Evolutionary conservation across 495 filamentous ascomycete species (phyloP).

Genomic region (Penicillium cosmopolitanum): DNA sequence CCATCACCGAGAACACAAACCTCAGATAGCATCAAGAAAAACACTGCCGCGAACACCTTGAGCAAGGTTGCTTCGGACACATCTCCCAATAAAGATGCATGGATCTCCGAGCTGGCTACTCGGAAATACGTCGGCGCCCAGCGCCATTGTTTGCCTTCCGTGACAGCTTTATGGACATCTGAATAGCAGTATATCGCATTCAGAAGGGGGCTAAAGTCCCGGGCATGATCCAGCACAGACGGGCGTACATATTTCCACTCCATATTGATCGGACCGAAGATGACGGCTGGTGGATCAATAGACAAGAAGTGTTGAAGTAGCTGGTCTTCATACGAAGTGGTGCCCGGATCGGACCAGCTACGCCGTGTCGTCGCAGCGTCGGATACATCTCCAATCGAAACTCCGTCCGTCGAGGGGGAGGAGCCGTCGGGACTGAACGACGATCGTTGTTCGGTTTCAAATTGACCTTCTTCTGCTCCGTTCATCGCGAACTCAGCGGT

Average conservation of each 20-base stretch:
- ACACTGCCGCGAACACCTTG: slow-evolving; percentile 35
- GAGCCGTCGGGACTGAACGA: slow-evolving; percentile 22
- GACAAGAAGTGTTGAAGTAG: slow-evolving; percentile 38
- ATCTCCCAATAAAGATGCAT: slow-evolving; percentile 36
- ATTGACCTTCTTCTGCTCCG: slow-evolving; percentile 15
- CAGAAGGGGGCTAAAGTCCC: slow-evolving; percentile 30
- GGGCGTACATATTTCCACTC: slow-evolving; percentile 43
- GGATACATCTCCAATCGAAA: slow-evolving; percentile 21
- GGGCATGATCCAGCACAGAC: slow-evolving; percentile 31
- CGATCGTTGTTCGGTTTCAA: slow-evolving; percentile 14
- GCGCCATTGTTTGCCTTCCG: slow-evolving; percentile 36
- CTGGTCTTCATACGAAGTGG: slow-evolving; percentile 36
- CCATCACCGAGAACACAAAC: slow-evolving; percentile 22
- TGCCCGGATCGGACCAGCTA: slow-evolving; percentile 27
- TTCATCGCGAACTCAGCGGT: slow-evolving; percentile 4
- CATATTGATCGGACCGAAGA: slow-evolving; percentile 39
- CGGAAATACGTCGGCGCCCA: slow-evolving; percentile 39
- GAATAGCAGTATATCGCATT: slow-evolving; percentile 44
- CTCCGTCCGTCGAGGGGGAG: slow-evolving; percentile 21
- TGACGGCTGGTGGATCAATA: slow-evolving; percentile 38
- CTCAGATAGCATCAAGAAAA: slow-evolving; percentile 47
- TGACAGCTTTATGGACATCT: slow-evolving; percentile 37
- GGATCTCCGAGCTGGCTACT: slow-evolving; percentile 39
- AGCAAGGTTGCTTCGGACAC: slow-evolving; percentile 31
- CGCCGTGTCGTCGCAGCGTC: slow-evolving; percentile 22